phyloP scores from a whole-genome alignment of 2,329 filamentous ascomycete species.

The Chaetomium strumarium region DNA sequence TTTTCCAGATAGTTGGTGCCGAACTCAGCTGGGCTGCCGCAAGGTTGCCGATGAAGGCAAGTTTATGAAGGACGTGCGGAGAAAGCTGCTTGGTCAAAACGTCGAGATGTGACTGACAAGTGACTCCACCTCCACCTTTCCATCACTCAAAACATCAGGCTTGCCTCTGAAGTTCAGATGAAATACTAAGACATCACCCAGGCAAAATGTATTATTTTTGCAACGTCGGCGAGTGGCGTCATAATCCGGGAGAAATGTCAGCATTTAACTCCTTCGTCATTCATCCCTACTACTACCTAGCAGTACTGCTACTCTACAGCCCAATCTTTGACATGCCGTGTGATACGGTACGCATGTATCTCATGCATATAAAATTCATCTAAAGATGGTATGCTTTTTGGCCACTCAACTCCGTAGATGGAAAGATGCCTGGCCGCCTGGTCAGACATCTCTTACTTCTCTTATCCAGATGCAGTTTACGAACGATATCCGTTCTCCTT shows the following conservation, averaged over 20 bases:
- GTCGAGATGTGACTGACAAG: too few relatives aligned
- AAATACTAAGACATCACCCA: too few relatives aligned
- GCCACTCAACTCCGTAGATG: neutral
- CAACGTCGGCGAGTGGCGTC: too few relatives aligned
- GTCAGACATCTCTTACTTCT: slow-evolving; percentile 12
- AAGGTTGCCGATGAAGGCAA: neutral
- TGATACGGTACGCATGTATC: neutral
- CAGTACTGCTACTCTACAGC: neutral
- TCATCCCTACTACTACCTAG: too few relatives aligned
- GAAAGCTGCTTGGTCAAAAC: neutral
- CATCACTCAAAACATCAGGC: too few relatives aligned
- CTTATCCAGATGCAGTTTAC: slow-evolving; percentile 10
- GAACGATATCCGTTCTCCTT: slow-evolving; percentile 32
- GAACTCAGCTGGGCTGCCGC: neutral
- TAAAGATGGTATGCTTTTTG: slow-evolving; percentile 13
- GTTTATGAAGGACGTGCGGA: neutral
- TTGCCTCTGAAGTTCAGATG: too few relatives aligned
- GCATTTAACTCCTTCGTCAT: too few relatives aligned
- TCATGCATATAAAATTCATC: neutral
- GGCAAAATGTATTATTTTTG: too few relatives aligned
- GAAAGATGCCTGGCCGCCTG: slow-evolving; percentile 8
- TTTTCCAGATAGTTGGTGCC: neutral
- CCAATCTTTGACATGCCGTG: neutral
- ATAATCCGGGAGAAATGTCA: too few relatives aligned
- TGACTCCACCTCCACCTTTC: too few relatives aligned